phyloP scores from a whole-genome alignment of 176 grass and related monocot genomes.

The Dactylis glomerata region DNA sequence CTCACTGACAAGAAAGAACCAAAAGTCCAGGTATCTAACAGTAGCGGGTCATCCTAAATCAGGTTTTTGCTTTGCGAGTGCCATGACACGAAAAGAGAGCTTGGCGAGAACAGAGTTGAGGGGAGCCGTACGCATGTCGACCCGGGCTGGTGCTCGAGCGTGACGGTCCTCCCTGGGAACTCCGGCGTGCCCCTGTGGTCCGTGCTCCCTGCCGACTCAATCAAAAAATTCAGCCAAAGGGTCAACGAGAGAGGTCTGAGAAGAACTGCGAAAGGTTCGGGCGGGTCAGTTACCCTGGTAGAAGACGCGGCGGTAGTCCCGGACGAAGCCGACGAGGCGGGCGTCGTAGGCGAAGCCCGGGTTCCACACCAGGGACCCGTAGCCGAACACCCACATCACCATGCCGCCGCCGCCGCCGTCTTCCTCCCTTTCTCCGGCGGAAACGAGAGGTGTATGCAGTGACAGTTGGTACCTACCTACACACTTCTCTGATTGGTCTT shows the following conservation, averaged over 20 bases:
- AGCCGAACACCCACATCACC: conserved; percentile 89
- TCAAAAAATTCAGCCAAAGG: not conserved
- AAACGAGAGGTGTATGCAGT: not conserved
- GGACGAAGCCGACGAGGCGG: conserved; percentile 73
- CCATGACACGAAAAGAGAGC: not conserved
- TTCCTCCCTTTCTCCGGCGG: not conserved
- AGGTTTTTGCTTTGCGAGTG: not conserved
- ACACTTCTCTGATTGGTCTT: not conserved
- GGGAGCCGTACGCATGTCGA: conserved; percentile 61
- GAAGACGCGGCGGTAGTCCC: conserved; percentile 79
- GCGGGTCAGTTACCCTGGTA: conserved; percentile 54
- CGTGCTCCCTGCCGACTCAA: conserved; percentile 59
- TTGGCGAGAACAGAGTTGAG: not conserved
- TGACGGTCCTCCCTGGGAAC: conserved; percentile 90
- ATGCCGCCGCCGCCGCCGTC: conserved; percentile 2
- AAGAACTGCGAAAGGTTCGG: not conserved
- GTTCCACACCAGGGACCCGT: conserved; percentile 91
- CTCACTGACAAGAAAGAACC: not conserved
- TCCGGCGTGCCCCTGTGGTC: conserved; percentile 85
- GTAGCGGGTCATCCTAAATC: not conserved
- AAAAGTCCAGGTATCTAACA: not conserved
- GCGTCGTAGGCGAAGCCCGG: conserved; percentile 80
- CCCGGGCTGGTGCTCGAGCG: conserved; percentile 53
- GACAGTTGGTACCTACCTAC: not conserved
- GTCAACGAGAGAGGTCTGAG: not conserved